Evolutionary conservation across 805 yeast species (phyloP).

Genomic region (Huiozyma naganishii): DNA sequence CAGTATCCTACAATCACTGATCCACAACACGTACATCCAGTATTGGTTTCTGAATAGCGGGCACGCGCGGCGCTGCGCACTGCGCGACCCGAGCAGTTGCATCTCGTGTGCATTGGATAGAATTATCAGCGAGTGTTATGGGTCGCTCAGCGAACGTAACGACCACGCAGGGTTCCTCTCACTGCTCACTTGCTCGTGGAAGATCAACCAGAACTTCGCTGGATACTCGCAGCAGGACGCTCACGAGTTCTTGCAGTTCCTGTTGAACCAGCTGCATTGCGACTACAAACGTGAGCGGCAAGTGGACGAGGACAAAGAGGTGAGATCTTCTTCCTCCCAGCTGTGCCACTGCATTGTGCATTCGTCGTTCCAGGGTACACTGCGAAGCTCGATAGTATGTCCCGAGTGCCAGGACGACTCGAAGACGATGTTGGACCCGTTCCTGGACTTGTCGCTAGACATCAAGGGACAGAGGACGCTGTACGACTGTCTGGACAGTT

Average conservation of each 20-base stretch:
- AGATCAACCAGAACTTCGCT: slow-evolving; percentile 70
- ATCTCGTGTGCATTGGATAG: slow-evolving; percentile 78
- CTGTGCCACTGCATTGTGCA: slow-evolving; percentile 74
- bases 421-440: slow-evolving; percentile 68
- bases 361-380: slow-evolving; percentile 68
- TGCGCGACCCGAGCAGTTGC: slow-evolving; percentile 35
- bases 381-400: slow-evolving; percentile 73
- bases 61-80: slow-evolving; percentile 22
- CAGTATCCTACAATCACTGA: slow-evolving; percentile 74
- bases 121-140: slow-evolving; percentile 64
- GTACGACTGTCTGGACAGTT: slow-evolving; percentile 59
- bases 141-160: slow-evolving; percentile 23
- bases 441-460: slow-evolving; percentile 80
- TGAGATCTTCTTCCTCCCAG: not conserved
- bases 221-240: slow-evolving; percentile 98
- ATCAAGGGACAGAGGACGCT: slow-evolving; percentile 39
- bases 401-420: slow-evolving; percentile 52
- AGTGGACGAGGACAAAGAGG: slow-evolving; percentile 4
- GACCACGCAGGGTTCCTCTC: slow-evolving; percentile 74
- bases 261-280: slow-evolving; percentile 71
- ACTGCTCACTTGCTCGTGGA: slow-evolving; percentile 79
- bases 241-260: slow-evolving; percentile 92
- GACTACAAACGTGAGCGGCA: slow-evolving; percentile 19
- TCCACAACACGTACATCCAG: slow-evolving; percentile 84
- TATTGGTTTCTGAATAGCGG: slow-evolving; percentile 52